Conservation (phyloP, 1,284 basidiomycete genomes). For the Cronartium quercuum region DNA sequence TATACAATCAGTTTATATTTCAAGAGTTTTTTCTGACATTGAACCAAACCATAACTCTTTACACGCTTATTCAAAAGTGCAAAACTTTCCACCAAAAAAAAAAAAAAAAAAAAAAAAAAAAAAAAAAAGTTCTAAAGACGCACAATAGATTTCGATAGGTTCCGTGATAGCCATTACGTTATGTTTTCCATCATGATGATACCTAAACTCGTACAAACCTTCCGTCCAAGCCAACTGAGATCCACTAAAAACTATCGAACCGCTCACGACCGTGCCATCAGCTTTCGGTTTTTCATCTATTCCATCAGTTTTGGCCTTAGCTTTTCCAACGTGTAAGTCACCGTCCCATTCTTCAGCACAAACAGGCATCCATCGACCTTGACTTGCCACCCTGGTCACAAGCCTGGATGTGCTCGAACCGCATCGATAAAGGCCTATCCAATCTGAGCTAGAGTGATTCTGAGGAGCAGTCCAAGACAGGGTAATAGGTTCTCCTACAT, state of each 20-base stretch:
- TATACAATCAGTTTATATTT: conserved; percentile 49
- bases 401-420: conserved; percentile 75
- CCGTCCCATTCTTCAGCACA: conserved; percentile 90
- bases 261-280: conserved; percentile 51
- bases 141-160: conserved; percentile 80
- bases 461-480: conserved; percentile 80
- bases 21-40: too few species aligned
- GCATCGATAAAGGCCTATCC: conserved; percentile 91
- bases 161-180: conserved; percentile 81
- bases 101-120: background rate
- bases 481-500: conserved; percentile 80
- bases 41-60: too few species aligned
- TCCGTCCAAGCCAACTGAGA: conserved; percentile 76
- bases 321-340: conserved; percentile 60
- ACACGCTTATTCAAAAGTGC: too few species aligned
- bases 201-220: conserved; percentile 75
- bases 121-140: conserved; percentile 50
- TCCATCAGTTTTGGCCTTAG: conserved; percentile 49
- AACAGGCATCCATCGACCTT: conserved; percentile 88
- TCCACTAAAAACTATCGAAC: conserved; percentile 68
- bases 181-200: conserved; percentile 64
- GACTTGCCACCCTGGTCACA: conserved; percentile 76
- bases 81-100: too few species aligned
- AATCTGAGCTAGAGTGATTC: conserved; percentile 86
- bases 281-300: conserved; percentile 41